A percentile compares a stretch with the other conserved stretches of the same genome.
Evolutionary conservation across 305 asterid species (phyloP).

Genomic region (Fraxinus nigra): DNA sequence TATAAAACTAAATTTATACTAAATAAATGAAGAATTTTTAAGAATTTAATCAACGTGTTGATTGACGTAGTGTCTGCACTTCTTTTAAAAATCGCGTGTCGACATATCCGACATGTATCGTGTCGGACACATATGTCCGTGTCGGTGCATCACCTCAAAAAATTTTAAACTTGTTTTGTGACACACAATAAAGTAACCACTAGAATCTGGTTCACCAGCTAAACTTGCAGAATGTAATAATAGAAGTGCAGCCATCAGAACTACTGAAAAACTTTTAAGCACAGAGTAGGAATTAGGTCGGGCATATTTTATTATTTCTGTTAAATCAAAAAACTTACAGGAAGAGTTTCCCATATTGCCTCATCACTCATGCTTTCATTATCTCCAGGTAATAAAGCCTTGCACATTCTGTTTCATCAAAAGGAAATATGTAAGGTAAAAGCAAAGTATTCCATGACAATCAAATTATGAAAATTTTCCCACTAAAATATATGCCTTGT

Average conservation of each 20-base stretch:
- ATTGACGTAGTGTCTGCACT: no score
- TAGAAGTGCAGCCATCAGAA: constrained; percentile 14
- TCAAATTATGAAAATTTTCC: constrained; percentile 7
- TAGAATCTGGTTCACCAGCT: background rate
- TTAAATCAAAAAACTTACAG: constrained; percentile 55
- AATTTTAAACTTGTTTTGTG: background rate
- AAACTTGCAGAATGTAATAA: background rate
- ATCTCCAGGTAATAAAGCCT: constrained; percentile 93
- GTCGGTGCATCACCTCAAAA: background rate
- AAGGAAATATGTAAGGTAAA: constrained; percentile 25
- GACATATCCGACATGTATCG: no score
- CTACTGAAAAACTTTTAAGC: constrained; percentile 12
- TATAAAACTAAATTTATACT: no score
- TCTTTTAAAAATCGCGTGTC: no score
- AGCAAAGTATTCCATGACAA: constrained; percentile 10
- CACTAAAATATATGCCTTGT: background rate
- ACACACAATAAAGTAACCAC: background rate
- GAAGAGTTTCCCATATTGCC: constrained; percentile 98
- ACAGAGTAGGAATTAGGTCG: background rate
- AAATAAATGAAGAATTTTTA: no score
- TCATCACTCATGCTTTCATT: constrained; percentile 90
- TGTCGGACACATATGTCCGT: no score
- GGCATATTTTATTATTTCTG: constrained; percentile 9
- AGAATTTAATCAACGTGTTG: no score
- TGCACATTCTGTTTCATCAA: constrained; percentile 76